Percentiles rank a stretch among this genome's conserved stretches.
These are phyloP conservation scores for Crassisporium funariophilum DNA, from an alignment of 768 basidiomycete species.

Conservation along the genomic window DNA sequence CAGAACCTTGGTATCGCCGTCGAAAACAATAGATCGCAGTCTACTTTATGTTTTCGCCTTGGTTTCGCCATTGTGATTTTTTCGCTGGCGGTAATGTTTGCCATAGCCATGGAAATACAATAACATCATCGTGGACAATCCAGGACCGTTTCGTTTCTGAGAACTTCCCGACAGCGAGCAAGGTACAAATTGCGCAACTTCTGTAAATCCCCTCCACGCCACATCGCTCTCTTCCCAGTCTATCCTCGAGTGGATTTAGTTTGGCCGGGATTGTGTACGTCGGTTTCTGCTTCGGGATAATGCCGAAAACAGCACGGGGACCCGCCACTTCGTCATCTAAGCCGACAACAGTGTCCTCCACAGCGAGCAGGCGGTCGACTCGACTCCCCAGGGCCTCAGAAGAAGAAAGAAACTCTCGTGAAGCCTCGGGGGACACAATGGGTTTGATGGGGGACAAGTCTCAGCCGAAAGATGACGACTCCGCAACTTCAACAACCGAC, in stretches of 20 bases:
- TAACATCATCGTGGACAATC: no score
- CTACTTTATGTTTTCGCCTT: no score
- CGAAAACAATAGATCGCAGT: no score
- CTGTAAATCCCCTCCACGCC: no score
- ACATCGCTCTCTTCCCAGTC: no score
- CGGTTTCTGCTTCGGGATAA: no score
- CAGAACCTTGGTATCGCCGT: no score
- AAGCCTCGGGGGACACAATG: neutral
- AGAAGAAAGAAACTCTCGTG: neutral
- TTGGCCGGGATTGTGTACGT: neutral
- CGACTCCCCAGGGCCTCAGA: neutral
- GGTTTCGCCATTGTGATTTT: neutral
- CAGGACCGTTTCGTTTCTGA: no score
- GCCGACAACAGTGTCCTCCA: neutral
- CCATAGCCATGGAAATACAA: neutral
- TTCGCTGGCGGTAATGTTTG: neutral
- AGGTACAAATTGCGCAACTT: no score
- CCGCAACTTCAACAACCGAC: neutral
- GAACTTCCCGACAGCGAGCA: no score
- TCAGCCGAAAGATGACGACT: neutral
- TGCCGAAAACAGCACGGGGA: neutral
- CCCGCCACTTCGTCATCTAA: neutral
- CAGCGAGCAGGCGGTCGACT: neutral
- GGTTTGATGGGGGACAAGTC: neutral
- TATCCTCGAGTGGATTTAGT: neutral